Evolutionary conservation across 768 basidiomycete genomes (phyloP).

Genomic region (Boletellus sp.): DNA sequence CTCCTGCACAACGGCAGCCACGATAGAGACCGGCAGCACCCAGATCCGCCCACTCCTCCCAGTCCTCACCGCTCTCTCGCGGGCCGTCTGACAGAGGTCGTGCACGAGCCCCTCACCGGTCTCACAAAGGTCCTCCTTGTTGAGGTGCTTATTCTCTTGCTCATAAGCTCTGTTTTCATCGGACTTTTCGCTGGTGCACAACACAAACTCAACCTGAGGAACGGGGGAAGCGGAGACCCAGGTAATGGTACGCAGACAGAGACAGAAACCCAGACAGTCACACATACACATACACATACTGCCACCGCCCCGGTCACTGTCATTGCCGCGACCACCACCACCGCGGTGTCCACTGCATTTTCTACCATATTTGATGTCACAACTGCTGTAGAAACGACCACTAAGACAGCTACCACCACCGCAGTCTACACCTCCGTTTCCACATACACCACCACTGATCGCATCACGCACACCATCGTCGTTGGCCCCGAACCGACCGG

Average conservation of each 20-base stretch:
- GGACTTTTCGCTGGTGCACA: slow-evolving; percentile 91
- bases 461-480: slow-evolving; percentile 40
- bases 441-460: slow-evolving; percentile 38
- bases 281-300: slow-evolving; percentile 14
- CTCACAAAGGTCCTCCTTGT: slow-evolving; percentile 81
- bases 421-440: slow-evolving; percentile 35
- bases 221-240: slow-evolving; percentile 30
- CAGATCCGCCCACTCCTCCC: slow-evolving; percentile 36
- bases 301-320: slow-evolving; percentile 29
- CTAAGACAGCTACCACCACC: slow-evolving; percentile 37
- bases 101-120: slow-evolving; percentile 76
- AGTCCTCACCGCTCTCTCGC: slow-evolving; percentile 34
- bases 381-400: slow-evolving; percentile 40
- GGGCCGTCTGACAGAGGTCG: slow-evolving; percentile 45
- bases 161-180: slow-evolving; percentile 84
- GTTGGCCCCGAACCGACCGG: slow-evolving; percentile 37
- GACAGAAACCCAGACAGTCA: slow-evolving; percentile 33
- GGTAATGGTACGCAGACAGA: slow-evolving; percentile 35
- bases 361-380: slow-evolving; percentile 32
- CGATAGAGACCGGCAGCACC: slow-evolving; percentile 35
- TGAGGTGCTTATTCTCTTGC: slow-evolving; percentile 69
- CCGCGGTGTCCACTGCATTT: slow-evolving; percentile 32
- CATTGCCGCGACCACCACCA: slow-evolving; percentile 31
- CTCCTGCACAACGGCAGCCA: slow-evolving; percentile 51
- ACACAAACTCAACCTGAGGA: slow-evolving; percentile 61